Evolutionary conservation across 2,329 filamentous ascomycete species (phyloP), one percentile per base, ranked within the genome.

Genomic region (Aureobasidium sp.): DNA sequence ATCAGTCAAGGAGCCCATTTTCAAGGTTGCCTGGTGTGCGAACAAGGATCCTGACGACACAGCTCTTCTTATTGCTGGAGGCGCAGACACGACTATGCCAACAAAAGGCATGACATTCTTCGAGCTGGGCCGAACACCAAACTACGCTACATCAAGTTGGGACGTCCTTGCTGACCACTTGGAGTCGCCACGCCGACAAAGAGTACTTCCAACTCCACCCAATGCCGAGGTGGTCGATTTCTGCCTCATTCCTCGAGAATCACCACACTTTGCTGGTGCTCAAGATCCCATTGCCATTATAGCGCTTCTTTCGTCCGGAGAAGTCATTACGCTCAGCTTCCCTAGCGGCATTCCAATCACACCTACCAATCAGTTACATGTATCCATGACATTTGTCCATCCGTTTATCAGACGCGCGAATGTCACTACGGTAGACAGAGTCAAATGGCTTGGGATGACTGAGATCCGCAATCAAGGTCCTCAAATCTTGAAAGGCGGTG

Each of bases 1-100:
- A 46, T 80, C 80, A 17, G 75, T 87, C 15, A 87, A 89, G 64
- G 87, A 90, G 61, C 90, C 91, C 0, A 88, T 93, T 64, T 84
- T 85, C 64, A 87, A 86, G 65, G 85, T 97, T 62, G 83, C 87
- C 1, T 99, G 94, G 94, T 99, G 94, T 75, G 93, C 90, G 62
- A 97, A 97, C 72, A 82, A 87, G 64, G 96, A 97, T 70, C 88
- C 91, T 0, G 94, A 99, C 69, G 93, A 99, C 70, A 97, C 91
- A 20, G 93, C 87, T 1, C 80, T 99, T 27, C 76, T 99, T 42
- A 82, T 99, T 61, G 89, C 91, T 2, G 94, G 94, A 34, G 94
- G 94, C 5, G 83, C 88, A 64, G 79, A 84, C 1, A 82, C 84
- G 0, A 87, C 87, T 20, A 82, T 85, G 42, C 79, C 84, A 5